Conservation (phyloP, 2,329 filamentous ascomycete species). For the Parastagonospora nodorum region DNA sequence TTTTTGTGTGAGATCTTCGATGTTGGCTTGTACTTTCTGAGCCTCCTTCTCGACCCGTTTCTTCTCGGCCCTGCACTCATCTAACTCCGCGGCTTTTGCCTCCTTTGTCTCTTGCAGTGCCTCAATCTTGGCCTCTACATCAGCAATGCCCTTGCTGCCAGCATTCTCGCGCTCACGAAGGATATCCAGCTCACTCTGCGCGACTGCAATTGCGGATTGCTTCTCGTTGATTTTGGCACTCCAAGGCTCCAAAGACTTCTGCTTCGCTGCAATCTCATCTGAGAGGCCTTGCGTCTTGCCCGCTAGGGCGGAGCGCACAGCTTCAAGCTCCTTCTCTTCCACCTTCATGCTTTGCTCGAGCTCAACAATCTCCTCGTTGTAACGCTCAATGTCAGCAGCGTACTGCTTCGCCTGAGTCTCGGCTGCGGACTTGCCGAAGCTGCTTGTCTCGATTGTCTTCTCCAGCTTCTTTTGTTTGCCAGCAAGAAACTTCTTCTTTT, state of each 20-base stretch:
- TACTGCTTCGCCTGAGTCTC: constrained; percentile 79
- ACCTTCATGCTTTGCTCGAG: constrained; percentile 76
- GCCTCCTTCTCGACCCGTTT: constrained; percentile 75
- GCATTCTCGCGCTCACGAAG: constrained; percentile 87
- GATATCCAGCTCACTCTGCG: constrained; percentile 92
- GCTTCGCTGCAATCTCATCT: constrained; percentile 87
- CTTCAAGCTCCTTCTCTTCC: constrained; percentile 81
- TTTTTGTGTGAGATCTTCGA: constrained; percentile 72
- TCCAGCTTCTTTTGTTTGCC: constrained; percentile 95
- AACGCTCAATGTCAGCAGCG: constrained; percentile 75
- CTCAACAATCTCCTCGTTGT: constrained; percentile 72
- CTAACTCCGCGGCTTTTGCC: constrained; percentile 74
- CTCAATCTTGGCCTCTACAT: constrained; percentile 78
- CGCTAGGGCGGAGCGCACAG: constrained; percentile 85
- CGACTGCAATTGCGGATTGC: constrained; percentile 89
- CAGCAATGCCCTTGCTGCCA: constrained; percentile 80
- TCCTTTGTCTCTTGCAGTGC: constrained; percentile 72
- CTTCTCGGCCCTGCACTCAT: constrained; percentile 76
- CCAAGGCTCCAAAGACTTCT: constrained; percentile 95
- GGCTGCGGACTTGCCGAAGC: constrained; percentile 74
- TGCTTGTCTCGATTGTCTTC: constrained; percentile 79
- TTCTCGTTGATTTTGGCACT: constrained; percentile 96
- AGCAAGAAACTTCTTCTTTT: constrained; percentile 91
- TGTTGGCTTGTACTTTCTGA: constrained; percentile 70
- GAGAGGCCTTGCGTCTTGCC: constrained; percentile 96